Percentiles rank a stretch among this genome's conserved stretches.
These are phyloP conservation scores for Paxillus rubicundulus DNA, from an alignment of 768 basidiomycete genomes.

Conservation along the genomic window DNA sequence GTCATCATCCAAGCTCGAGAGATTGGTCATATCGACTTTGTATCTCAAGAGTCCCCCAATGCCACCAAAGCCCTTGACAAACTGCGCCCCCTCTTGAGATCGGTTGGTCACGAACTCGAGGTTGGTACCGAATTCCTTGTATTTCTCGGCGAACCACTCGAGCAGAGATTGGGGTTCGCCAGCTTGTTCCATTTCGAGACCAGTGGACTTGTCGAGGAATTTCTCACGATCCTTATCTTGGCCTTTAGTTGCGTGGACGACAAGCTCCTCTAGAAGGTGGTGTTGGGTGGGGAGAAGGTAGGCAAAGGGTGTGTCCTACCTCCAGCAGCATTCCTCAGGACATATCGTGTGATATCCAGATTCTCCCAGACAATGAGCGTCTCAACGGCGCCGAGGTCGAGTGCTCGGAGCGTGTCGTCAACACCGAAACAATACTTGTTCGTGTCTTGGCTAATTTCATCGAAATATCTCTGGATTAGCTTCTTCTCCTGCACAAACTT, in stretches of 20 bases:
- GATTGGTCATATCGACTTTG: constrained; percentile 93
- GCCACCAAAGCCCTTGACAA: constrained; percentile 97
- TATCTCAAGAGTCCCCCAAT: constrained; percentile 95
- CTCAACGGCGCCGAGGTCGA: constrained; percentile 95
- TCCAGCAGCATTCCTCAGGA: constrained; percentile 88
- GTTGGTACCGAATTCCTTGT: constrained; percentile 95
- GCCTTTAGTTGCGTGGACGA: constrained; percentile 76
- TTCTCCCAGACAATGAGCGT: constrained; percentile 99
- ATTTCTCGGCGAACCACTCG: constrained; percentile 99
- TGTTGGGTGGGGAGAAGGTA: background rate
- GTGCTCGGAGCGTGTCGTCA: constrained; percentile 92
- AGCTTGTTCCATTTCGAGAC: constrained; percentile 90
- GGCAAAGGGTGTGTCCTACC: constrained; percentile 43
- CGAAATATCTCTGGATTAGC: constrained; percentile 97
- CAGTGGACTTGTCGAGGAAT: constrained; percentile 94
- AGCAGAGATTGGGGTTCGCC: constrained; percentile 82
- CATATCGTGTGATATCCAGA: constrained; percentile 84
- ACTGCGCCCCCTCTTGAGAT: constrained; percentile 96
- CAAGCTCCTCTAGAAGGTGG: constrained; percentile 63
- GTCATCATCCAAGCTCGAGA: constrained; percentile 71
- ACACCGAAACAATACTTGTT: constrained; percentile 97
- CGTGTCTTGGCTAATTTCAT: constrained; percentile 97
- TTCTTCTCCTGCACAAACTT: constrained; percentile 99
- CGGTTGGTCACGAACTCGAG: constrained; percentile 96
- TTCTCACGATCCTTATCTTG: constrained; percentile 92